phyloP scores from a whole-genome alignment of 164 flowering plant genomes.

The Stephania yunnanensis region DNA sequence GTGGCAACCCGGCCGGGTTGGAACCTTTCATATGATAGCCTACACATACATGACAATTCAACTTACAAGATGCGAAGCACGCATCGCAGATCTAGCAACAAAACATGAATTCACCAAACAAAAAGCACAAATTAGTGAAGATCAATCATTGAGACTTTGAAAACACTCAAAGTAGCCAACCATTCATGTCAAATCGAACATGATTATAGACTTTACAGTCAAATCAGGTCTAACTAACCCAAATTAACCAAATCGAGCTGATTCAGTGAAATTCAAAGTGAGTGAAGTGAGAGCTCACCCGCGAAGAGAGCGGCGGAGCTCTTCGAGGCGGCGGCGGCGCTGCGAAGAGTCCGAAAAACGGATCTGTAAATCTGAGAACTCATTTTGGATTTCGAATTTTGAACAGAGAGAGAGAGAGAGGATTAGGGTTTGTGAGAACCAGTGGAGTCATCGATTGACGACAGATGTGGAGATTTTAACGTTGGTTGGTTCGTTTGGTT shows the following conservation, averaged over 20 bases:
- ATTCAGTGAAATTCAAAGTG: not conserved
- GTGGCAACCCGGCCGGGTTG: too few species aligned
- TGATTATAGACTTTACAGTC: too few species aligned
- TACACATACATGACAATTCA: not conserved
- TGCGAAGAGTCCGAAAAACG: constrained; percentile 54
- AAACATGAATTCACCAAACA: not conserved
- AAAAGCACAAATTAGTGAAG: not conserved
- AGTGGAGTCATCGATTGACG: not conserved
- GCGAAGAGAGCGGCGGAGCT: constrained; percentile 39
- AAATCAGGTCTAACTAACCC: too few species aligned
- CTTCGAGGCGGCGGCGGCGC: constrained; percentile 55
- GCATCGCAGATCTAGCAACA: not conserved
- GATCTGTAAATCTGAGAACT: constrained; percentile 72
- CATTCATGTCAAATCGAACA: too few species aligned
- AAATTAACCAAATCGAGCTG: not conserved
- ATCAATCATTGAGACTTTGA: not conserved
- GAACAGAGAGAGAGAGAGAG: not conserved
- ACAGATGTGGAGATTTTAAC: not conserved
- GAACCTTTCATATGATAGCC: not conserved
- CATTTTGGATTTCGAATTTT: constrained; percentile 31
- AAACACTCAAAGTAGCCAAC: too few species aligned
- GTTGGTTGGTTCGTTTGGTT: not conserved
- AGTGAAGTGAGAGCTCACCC: constrained; percentile 27
- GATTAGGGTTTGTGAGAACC: not conserved
- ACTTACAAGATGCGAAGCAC: not conserved